phyloP scores from a whole-genome alignment of 495 filamentous ascomycete species.

The Elasticomyces elasticus region DNA sequence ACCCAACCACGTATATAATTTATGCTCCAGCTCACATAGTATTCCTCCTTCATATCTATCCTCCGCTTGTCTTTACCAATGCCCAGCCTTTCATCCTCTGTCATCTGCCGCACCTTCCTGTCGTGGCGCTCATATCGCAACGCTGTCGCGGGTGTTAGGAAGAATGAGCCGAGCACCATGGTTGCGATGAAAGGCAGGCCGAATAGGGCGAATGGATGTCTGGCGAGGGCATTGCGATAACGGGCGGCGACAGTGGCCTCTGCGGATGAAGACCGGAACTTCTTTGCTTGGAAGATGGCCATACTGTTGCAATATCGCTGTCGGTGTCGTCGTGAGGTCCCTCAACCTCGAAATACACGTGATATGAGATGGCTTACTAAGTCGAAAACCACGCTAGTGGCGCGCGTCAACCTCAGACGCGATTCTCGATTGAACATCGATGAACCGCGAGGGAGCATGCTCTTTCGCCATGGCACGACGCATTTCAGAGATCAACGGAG shows the following conservation, averaged over 20 bases:
- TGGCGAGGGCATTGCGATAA: constrained; percentile 60
- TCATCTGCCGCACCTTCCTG: constrained; percentile 69
- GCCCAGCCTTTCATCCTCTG: constrained; percentile 73
- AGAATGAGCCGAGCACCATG: constrained; percentile 91
- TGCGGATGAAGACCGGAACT: constrained; percentile 49
- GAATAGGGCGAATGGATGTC: constrained; percentile 85
- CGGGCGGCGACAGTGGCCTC: constrained; percentile 55
- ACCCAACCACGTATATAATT: background rate
- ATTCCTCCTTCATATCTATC: constrained; percentile 80
- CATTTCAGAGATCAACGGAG: constrained; percentile 2
- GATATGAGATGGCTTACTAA: too few species aligned
- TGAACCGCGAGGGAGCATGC: background rate
- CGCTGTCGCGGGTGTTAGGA: constrained; percentile 85
- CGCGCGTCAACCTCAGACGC: background rate
- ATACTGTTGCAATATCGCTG: constrained; percentile 36
- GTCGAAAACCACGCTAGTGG: background rate
- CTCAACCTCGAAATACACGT: background rate
- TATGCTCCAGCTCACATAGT: constrained; percentile 61
- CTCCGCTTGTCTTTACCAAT: constrained; percentile 59
- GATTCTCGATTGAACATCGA: background rate
- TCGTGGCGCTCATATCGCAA: constrained; percentile 89
- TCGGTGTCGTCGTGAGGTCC: background rate
- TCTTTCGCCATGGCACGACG: constrained; percentile 13
- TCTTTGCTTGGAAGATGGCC: constrained; percentile 63
- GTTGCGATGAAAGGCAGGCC: constrained; percentile 87